Evolutionary conservation across 768 basidiomycete species (phyloP).

Genomic region (Atractiella rhizophila): DNA sequence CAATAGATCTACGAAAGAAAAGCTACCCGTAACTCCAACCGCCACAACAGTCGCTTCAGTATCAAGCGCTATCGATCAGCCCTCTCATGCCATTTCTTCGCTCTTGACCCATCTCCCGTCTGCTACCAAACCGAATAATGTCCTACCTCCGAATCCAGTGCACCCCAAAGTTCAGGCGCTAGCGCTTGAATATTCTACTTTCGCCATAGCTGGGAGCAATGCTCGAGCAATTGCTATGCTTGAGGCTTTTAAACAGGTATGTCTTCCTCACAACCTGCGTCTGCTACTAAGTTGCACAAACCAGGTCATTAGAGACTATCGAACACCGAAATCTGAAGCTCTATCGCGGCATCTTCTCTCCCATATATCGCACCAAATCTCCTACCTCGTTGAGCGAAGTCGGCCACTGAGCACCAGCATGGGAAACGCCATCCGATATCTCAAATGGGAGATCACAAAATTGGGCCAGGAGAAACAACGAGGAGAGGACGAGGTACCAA

Average conservation of each 20-base stretch:
- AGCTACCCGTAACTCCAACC: too few relatives aligned
- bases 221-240: slow-evolving; percentile 83
- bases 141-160: too few relatives aligned
- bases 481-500: slow-evolving; percentile 50
- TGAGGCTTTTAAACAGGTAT: slow-evolving; percentile 67
- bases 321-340: slow-evolving; percentile 59
- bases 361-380: slow-evolving; percentile 79
- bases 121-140: too few relatives aligned
- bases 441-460: slow-evolving; percentile 82
- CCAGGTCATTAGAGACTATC: slow-evolving; percentile 74
- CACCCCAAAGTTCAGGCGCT: slow-evolving; percentile 70
- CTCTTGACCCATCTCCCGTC: too few relatives aligned
- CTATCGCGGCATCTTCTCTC: slow-evolving; percentile 62
- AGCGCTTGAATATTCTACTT: slow-evolving; percentile 69
- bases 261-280: slow-evolving; percentile 15
- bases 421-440: slow-evolving; percentile 77
- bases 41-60: too few relatives aligned
- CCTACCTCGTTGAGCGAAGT: slow-evolving; percentile 59
- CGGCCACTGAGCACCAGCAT: slow-evolving; percentile 78
- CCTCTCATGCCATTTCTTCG: too few relatives aligned
- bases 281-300: slow-evolving; percentile 17
- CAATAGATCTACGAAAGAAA: too few relatives aligned
- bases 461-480: slow-evolving; percentile 78
- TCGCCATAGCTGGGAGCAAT: slow-evolving; percentile 80
- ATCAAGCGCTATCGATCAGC: too few relatives aligned